Conservation (phyloP, 225 moss, liverwort and hornwort species). For the Pseudisothecium myosuroides region DNA sequence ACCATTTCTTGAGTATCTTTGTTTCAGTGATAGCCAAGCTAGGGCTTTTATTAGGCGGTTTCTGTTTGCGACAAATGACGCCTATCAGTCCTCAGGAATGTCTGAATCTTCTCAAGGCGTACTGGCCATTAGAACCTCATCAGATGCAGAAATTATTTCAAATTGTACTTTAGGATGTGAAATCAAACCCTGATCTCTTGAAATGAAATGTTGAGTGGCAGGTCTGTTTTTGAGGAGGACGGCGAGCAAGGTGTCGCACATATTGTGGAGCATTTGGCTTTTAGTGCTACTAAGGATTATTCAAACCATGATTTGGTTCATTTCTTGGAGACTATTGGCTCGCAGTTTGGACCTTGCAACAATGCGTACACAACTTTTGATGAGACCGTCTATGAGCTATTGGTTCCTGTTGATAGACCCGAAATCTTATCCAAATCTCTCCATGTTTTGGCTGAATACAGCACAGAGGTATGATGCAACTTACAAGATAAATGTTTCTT, state of each 20-base stretch:
- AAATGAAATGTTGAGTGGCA: conserved; percentile 2
- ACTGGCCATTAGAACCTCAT: background rate
- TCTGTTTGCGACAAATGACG: background rate
- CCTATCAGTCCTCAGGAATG: background rate
- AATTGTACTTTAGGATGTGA: background rate
- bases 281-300: conserved; percentile 62
- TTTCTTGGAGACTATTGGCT: conserved; percentile 66
- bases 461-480: conserved; percentile 37
- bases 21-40: background rate
- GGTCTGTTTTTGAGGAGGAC: conserved; percentile 68
- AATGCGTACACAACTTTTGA: conserved; percentile 64
- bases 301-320: conserved; percentile 66
- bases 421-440: conserved; percentile 57
- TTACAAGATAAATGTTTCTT: background rate
- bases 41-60: background rate
- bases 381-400: conserved; percentile 65
- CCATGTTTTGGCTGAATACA: conserved; percentile 67
- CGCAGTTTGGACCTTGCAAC: conserved; percentile 68
- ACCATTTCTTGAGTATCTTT: background rate
- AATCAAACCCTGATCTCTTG: background rate
- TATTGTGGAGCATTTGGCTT: conserved; percentile 79
- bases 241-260: conserved; percentile 77
- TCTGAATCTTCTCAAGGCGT: background rate
- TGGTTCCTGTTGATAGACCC: conserved; percentile 69
- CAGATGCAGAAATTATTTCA: background rate